phyloP scores from a whole-genome alignment of 2,329 filamentous ascomycete genomes.

The Piedraia hortae region DNA sequence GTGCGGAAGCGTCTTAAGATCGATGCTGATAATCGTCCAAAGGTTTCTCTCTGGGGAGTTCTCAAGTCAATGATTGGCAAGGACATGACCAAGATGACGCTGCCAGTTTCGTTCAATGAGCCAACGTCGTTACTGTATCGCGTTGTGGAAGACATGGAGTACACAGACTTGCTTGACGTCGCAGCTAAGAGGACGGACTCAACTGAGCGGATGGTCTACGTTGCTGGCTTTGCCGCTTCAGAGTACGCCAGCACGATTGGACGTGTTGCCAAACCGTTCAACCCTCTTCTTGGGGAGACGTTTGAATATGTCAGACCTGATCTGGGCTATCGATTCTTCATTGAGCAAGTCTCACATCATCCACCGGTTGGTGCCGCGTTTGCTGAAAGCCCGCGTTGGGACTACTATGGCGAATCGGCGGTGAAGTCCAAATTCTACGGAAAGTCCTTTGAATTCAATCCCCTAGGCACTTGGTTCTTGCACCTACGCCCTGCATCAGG shows the following conservation, averaged over 20 bases:
- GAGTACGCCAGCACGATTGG: slow-evolving; percentile 94
- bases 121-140: slow-evolving; percentile 86
- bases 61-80: slow-evolving; percentile 99
- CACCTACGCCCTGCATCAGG: slow-evolving; percentile 49
- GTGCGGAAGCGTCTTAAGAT: slow-evolving; percentile 55
- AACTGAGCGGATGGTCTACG: slow-evolving; percentile 75
- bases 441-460: slow-evolving; percentile 91
- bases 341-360: slow-evolving; percentile 94
- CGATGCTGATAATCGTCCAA: slow-evolving; percentile 76
- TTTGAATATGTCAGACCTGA: slow-evolving; percentile 91
- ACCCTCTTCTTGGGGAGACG: slow-evolving; percentile 81
- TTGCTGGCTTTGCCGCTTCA: slow-evolving; percentile 82
- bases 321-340: slow-evolving; percentile 94
- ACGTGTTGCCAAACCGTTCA: slow-evolving; percentile 93
- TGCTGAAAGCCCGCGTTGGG: slow-evolving; percentile 82
- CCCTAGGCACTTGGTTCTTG: slow-evolving; percentile 89
- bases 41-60: slow-evolving; percentile 87
- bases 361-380: slow-evolving; percentile 81
- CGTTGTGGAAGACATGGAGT: slow-evolving; percentile 94
- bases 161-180: slow-evolving; percentile 69
- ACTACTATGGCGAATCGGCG: slow-evolving; percentile 82
- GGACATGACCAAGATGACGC: slow-evolving; percentile 98
- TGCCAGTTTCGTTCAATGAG: slow-evolving; percentile 96
- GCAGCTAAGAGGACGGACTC: slow-evolving; percentile 68
- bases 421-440: slow-evolving; percentile 95